Evolutionary conservation across 2,329 filamentous ascomycete species (phyloP).

Genomic region (Nemania serpens): DNA sequence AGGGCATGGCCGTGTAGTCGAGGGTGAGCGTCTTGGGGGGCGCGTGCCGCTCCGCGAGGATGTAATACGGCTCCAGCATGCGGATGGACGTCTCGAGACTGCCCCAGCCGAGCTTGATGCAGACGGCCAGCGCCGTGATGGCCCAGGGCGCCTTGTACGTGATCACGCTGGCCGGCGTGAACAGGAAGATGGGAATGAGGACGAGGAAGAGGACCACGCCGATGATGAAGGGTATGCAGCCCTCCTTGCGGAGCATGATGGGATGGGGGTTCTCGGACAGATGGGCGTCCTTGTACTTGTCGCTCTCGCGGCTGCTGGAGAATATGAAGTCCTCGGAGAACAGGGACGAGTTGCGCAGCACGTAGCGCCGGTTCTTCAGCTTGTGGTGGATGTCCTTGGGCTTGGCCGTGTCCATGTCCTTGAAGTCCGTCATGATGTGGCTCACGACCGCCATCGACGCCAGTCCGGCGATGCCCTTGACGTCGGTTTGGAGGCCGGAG

Average conservation of each 20-base stretch:
- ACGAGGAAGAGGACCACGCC: conserved; percentile 60
- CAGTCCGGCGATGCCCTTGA: conserved; percentile 73
- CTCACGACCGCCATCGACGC: conserved; percentile 76
- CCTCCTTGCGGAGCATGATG: conserved; percentile 66
- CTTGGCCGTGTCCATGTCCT: conserved; percentile 69
- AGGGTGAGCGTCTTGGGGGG: conserved; percentile 68
- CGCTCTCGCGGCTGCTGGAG: conserved; percentile 46
- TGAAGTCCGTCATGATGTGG: conserved; percentile 76
- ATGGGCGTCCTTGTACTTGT: conserved; percentile 55
- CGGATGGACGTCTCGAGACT: conserved; percentile 71
- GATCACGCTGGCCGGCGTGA: conserved; percentile 57
- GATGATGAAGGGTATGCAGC: conserved; percentile 64
- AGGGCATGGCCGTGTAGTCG: conserved; percentile 75
- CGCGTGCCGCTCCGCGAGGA: conserved; percentile 68
- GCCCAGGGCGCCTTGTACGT: conserved; percentile 68
- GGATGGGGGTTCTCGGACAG: conserved; percentile 68
- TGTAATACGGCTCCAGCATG: conserved; percentile 76
- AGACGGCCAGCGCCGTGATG: conserved; percentile 67
- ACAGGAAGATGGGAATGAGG: conserved; percentile 66
- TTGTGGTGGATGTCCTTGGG: conserved; percentile 70
- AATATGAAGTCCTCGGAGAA: conserved; percentile 64
- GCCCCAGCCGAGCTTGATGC: conserved; percentile 70
- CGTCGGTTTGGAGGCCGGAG: conserved; percentile 69
- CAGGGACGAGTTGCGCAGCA: conserved; percentile 71
- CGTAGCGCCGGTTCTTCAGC: conserved; percentile 69